phyloP scores from a whole-genome alignment of 1,139 yeast species.

The Arxiozyma heterogenica region DNA sequence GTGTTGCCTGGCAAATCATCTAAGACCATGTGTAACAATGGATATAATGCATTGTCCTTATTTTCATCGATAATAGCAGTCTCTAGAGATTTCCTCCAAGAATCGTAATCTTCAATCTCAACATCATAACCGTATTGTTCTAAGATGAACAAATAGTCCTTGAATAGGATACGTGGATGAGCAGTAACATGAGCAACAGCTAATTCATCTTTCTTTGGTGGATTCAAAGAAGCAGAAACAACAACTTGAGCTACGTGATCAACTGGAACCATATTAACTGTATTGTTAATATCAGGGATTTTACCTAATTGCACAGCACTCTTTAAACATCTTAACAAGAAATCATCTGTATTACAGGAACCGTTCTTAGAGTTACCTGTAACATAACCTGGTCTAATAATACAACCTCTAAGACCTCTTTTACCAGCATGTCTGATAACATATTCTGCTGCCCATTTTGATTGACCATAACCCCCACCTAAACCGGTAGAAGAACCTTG shows the following conservation, averaged over 20 bases:
- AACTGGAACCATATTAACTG: conserved; percentile 94
- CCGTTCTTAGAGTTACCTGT: conserved; percentile 82
- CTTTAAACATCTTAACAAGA: conserved; percentile 85
- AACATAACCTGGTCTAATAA: conserved; percentile 92
- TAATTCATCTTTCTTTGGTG: conserved; percentile 46
- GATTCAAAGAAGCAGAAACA: conserved; percentile 72
- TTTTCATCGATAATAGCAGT: conserved; percentile 60
- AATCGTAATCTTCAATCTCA: conserved; percentile 52
- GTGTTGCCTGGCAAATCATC: conserved; percentile 87
- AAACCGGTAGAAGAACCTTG: conserved; percentile 73
- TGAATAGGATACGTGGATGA: conserved; percentile 81
- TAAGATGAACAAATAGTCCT: conserved; percentile 61
- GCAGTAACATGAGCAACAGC: conserved; percentile 94
- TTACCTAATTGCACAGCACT: conserved; percentile 84
- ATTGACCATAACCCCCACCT: conserved; percentile 92
- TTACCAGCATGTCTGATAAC: conserved; percentile 80
- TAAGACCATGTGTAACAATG: conserved; percentile 84
- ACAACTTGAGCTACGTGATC: conserved; percentile 94
- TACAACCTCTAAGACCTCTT: conserved; percentile 77
- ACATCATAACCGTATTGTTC: conserved; percentile 64
- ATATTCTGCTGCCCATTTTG: conserved; percentile 95
- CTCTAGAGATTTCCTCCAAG: conserved; percentile 74
- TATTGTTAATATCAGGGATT: conserved; percentile 77
- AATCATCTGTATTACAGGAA: conserved; percentile 90
- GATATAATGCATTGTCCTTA: conserved; percentile 80